These are phyloP conservation scores for Epichloe gansuensis DNA, from an alignment of 2,329 filamentous ascomycete species.

Conservation along the genomic window DNA sequence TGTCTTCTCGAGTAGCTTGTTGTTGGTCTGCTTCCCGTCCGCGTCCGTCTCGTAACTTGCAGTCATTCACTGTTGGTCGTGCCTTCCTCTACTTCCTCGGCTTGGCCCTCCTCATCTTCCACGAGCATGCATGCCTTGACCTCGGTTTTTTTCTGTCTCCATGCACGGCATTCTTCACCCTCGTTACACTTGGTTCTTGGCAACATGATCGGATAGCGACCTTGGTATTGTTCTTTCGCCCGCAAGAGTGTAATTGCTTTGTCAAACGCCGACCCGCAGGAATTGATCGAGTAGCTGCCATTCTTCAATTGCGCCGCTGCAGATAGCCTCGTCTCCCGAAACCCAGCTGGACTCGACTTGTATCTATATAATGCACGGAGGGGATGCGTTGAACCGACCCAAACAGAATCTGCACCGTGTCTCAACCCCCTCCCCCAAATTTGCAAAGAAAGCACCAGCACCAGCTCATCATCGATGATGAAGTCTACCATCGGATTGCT, in stretches of 20 bases:
- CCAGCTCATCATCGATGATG: not conserved
- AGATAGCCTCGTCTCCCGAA: not conserved
- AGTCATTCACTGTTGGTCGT: not conserved
- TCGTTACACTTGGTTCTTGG: not conserved
- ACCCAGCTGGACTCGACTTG: not conserved
- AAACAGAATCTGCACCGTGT: not conserved
- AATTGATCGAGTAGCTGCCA: not conserved
- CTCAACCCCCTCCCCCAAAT: not conserved
- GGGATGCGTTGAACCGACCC: not conserved
- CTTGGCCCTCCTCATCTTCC: no score
- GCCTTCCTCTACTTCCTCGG: not conserved
- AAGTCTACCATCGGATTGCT: not conserved
- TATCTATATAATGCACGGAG: not conserved
- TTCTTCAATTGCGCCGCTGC: not conserved
- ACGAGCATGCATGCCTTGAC: no score
- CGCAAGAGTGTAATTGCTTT: not conserved
- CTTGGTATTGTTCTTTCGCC: not conserved
- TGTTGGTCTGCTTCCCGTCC: not conserved
- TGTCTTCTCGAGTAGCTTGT: not conserved
- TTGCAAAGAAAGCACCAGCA: not conserved
- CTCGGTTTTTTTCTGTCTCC: not conserved
- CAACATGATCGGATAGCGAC: not conserved
- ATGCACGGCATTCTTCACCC: not conserved
- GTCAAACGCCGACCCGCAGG: not conserved
- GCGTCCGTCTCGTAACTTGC: not conserved